Conservation (phyloP, 257 asterid species). For the Lavandula angustifolia region DNA sequence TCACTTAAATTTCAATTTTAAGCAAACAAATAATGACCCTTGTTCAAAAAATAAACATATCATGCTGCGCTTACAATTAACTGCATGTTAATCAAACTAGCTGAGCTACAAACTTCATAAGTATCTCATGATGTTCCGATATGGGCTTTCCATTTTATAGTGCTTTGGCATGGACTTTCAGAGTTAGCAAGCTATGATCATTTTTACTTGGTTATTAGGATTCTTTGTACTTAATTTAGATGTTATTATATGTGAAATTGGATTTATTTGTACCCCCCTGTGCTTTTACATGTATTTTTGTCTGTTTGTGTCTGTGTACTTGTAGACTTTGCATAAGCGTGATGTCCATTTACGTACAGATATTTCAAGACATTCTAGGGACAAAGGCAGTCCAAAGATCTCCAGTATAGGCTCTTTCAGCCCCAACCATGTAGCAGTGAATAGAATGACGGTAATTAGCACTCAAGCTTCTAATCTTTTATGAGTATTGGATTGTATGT, state of each 20-base stretch:
- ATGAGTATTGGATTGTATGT: slow-evolving; percentile 1
- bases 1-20: neutral
- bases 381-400: slow-evolving; percentile 40
- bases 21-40: neutral
- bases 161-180: slow-evolving; percentile 21
- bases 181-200: neutral
- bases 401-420: slow-evolving; percentile 36
- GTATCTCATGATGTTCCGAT: neutral
- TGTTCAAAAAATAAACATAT: neutral
- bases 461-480: slow-evolving; percentile 16
- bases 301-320: neutral
- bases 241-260: slow-evolving; percentile 6
- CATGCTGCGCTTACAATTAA: slow-evolving; percentile 8
- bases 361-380: slow-evolving; percentile 40
- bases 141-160: neutral
- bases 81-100: slow-evolving; percentile 19
- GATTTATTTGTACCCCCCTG: neutral
- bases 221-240: neutral
- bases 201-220: neutral
- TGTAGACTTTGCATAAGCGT: slow-evolving; percentile 16
- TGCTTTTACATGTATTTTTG: slow-evolving; percentile 15
- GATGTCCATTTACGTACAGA: slow-evolving; percentile 39
- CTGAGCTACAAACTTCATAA: neutral
- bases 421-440: slow-evolving; percentile 39
- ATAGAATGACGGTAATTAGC: slow-evolving; percentile 40